Evolutionary conservation across 2,329 filamentous ascomycete species (phyloP).

Genomic region (Trichoderma simmonsii): DNA sequence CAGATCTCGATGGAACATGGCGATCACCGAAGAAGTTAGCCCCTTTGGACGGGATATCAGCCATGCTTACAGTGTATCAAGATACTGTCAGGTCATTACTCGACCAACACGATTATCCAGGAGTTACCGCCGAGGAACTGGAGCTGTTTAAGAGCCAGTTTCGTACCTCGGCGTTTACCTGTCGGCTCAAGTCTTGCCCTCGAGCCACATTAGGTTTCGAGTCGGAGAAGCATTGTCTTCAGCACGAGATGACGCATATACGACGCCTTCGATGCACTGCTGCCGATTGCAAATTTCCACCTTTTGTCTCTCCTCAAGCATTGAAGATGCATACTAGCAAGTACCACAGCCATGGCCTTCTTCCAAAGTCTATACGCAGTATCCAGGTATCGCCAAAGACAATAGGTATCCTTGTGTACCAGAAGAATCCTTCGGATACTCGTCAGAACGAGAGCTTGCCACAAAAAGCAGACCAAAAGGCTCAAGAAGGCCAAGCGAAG

Average conservation of each 20-base stretch:
- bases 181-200: background rate
- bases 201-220: background rate
- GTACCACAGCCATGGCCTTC: background rate
- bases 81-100: background rate
- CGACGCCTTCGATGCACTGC: background rate
- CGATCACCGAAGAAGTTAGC: background rate
- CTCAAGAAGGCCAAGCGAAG: background rate
- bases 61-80: background rate
- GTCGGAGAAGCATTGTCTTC: background rate
- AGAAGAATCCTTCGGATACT: background rate
- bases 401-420: background rate
- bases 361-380: background rate
- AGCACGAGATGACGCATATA: background rate
- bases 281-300: background rate
- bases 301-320: background rate
- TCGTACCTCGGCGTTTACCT: background rate
- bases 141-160: background rate
- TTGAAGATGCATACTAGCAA: background rate
- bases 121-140: background rate
- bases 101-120: background rate
- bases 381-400: background rate
- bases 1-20: background rate
- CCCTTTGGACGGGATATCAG: background rate
- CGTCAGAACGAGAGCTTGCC: background rate
- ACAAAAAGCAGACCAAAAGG: background rate